Percentiles rank a stretch among this genome's conserved stretches.
These are phyloP conservation scores for Coniochaeta ligniaria DNA, from an alignment of 2,329 filamentous ascomycete species.

Conservation along the genomic window DNA sequence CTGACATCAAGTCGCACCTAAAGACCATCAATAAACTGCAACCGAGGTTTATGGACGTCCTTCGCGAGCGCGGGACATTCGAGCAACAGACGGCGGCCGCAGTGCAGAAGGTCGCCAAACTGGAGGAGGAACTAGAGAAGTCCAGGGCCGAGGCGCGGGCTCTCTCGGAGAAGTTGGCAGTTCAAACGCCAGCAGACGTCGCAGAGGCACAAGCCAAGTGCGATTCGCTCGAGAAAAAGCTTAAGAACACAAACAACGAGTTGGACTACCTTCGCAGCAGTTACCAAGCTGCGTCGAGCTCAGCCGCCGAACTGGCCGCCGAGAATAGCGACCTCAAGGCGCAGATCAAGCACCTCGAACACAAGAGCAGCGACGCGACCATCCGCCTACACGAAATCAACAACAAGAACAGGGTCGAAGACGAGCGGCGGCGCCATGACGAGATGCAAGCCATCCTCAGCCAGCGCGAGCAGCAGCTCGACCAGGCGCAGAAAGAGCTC, in stretches of 20 bases:
- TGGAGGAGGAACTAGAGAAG: constrained; percentile 28
- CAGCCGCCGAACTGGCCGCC: constrained; percentile 28
- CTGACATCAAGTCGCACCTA: constrained; percentile 36
- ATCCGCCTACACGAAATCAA: constrained; percentile 40
- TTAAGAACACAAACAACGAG: constrained; percentile 31
- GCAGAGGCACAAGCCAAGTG: constrained; percentile 29
- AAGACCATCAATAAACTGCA: constrained; percentile 37
- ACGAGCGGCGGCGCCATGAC: constrained; percentile 28
- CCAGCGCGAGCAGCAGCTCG: constrained; percentile 42
- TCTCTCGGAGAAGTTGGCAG: constrained; percentile 24
- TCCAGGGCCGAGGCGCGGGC: constrained; percentile 27
- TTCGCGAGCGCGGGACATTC: constrained; percentile 41
- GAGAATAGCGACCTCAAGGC: constrained; percentile 39
- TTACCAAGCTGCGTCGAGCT: constrained; percentile 52
- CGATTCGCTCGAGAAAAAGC: constrained; percentile 30
- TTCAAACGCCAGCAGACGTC: constrained; percentile 11
- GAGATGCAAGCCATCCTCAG: constrained; percentile 33
- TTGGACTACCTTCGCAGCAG: constrained; percentile 48
- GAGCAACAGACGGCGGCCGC: constrained; percentile 33
- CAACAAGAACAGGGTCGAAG: constrained; percentile 22
- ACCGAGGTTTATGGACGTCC: constrained; percentile 37
- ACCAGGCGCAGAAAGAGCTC: constrained; percentile 40
- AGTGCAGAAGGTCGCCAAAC: constrained; percentile 24
- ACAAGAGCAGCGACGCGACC: constrained; percentile 36
- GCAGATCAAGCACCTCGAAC: constrained; percentile 30